Evolutionary conservation across 805 yeast species (phyloP), one percentile per base, ranked within the genome.

Genomic region (Cyberlindnera sargentensis): DNA sequence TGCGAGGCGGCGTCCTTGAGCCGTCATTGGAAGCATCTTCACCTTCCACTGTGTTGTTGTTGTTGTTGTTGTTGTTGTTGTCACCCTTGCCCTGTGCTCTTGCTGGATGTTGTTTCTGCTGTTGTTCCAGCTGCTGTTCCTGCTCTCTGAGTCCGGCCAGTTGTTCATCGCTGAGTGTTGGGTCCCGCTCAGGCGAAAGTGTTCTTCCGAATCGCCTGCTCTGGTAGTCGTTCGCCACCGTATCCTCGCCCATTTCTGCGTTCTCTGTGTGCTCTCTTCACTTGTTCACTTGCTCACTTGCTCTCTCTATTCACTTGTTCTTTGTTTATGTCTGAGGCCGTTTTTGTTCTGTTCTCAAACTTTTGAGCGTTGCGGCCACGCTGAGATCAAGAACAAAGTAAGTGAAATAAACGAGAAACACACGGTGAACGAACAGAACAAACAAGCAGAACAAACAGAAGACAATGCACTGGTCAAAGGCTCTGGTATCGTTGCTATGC

Each of bases 221-320:
- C 39, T 75, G 80, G 54, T 77, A 80, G 5, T 68, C 73, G 37
- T 66, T 63, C 20, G 20, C 20, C 20, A 15, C 20, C 2, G 20
- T 15, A 2, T 15, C 20, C 2, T 15, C 20, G 20, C 20, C 20
- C 20, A 15, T 15, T 15, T 15, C 20, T 15, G 20, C 20, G 20
- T 15, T 15, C 20, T 15, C 20, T 15, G 20, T 15, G 20, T 15
- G 20, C 20, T 15, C 20, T 15, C 20, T 15, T 15, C 20, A 15
- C 20, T 15, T 15, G 20, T 15, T 15, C 20, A 15, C 20, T 15
- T 15, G 20, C 20, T 15, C 20, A 15, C 20, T 15, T 15, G 20
- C 20, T 15, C 20, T 15, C 20, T 15, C 20, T 15, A 15, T 15
- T 15, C 20, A 15, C 20, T 15, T 15, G 20, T 15, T 15, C 20